These are phyloP conservation scores for Boletus pseudo-olivaceus DNA, from an alignment of 768 basidiomycete species.

Conservation along the genomic window DNA sequence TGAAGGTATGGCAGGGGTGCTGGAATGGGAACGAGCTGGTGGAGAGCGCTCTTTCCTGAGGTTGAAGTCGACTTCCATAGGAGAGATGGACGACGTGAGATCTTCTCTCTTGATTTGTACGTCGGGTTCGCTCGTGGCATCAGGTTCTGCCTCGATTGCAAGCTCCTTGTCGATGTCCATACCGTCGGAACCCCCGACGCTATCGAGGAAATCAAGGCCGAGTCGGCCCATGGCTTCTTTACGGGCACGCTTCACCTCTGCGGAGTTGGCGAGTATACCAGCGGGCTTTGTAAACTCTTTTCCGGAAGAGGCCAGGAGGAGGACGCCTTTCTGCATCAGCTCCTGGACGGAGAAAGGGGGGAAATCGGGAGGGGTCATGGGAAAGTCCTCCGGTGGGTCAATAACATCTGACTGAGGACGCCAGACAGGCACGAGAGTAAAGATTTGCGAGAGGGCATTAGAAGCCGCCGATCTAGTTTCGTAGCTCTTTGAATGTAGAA, in stretches of 20 bases:
- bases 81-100: conserved; percentile 32
- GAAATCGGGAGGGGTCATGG: conserved; percentile 49
- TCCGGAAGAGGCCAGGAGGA: conserved; percentile 88
- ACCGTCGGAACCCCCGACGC: conserved; percentile 64
- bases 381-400: conserved; percentile 26
- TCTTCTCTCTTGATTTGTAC: conserved; percentile 39
- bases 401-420: conserved; percentile 34
- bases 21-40: conserved; percentile 42
- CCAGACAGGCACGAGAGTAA: conserved; percentile 80
- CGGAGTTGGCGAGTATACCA: conserved; percentile 66
- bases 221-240: conserved; percentile 87
- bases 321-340: conserved; percentile 68
- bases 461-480: conserved; percentile 92
- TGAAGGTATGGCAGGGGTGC: conserved; percentile 45
- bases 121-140: conserved; percentile 43
- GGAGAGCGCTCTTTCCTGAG: conserved; percentile 39
- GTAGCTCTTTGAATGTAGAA: conserved; percentile 84
- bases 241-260: conserved; percentile 82
- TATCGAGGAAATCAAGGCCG: conserved; percentile 83
- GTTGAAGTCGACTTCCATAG: conserved; percentile 45
- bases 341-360: conserved; percentile 75
- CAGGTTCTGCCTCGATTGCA: conserved; percentile 52
- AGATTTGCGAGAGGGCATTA: conserved; percentile 83
- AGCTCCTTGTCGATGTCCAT: conserved; percentile 87
- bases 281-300: conserved; percentile 82